phyloP scores from a whole-genome alignment of 208 protist species.

The Plasmodiophora brassicae region DNA sequence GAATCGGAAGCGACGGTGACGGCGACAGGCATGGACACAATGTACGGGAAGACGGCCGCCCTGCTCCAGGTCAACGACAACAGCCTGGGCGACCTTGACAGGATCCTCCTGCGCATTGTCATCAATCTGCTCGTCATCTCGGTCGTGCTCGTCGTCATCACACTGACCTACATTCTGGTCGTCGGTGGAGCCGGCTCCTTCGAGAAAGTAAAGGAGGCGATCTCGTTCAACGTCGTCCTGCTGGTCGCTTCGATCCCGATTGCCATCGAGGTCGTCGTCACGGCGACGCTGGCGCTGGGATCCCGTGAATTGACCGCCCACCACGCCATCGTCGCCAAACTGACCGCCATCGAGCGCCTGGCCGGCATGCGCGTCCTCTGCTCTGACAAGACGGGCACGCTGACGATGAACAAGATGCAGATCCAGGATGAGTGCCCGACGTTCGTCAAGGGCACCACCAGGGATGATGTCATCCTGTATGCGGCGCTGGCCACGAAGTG shows the following conservation, averaged over 20 bases:
- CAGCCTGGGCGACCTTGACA: conserved; percentile 47
- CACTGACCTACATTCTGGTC: neutral
- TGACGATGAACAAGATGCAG: conserved; percentile 78
- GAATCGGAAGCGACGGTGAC: conserved; percentile 62
- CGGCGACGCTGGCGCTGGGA: conserved; percentile 77
- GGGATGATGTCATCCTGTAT: neutral
- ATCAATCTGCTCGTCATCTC: neutral
- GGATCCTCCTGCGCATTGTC: conserved; percentile 60
- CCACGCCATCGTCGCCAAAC: conserved; percentile 83
- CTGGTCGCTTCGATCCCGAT: conserved; percentile 60
- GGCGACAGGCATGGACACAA: conserved; percentile 79
- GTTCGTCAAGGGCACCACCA: neutral
- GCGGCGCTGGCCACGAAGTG: conserved; percentile 39
- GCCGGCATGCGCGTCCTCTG: conserved; percentile 79
- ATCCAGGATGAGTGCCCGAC: conserved; percentile 32
- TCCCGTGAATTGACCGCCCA: conserved; percentile 79
- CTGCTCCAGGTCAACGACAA: conserved; percentile 62
- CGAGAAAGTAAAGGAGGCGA: neutral
- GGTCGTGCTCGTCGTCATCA: neutral
- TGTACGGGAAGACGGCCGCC: conserved; percentile 81
- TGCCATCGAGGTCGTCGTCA: conserved; percentile 65
- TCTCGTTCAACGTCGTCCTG: conserved; percentile 32
- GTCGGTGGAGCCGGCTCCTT: too few species aligned
- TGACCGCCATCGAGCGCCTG: conserved; percentile 84
- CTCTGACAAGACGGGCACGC: conserved; percentile 85